A percentile compares a stretch with the other conserved stretches of the same genome.
Evolutionary conservation across 192 early-diverging fungal genomes (phyloP).

Genomic region (Entomortierella beljakovae): DNA sequence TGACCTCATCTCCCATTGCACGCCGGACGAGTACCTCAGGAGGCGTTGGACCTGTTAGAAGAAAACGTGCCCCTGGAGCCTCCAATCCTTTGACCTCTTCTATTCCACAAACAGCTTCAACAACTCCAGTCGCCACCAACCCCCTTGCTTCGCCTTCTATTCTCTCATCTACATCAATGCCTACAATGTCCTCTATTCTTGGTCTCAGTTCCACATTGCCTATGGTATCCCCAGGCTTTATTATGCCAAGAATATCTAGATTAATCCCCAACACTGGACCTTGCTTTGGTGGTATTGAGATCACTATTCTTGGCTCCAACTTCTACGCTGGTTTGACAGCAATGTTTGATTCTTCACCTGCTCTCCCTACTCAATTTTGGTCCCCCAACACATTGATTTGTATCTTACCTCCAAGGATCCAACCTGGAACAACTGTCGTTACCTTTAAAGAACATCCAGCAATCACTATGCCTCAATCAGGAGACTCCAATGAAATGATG

Average conservation of each 20-base stretch:
- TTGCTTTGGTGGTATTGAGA: conserved; percentile 84
- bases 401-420: conserved; percentile 79
- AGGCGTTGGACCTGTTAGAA: conserved; percentile 44
- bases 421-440: conserved; percentile 79
- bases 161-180: conserved; percentile 35
- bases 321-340: conserved; percentile 78
- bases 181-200: conserved; percentile 22
- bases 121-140: conserved; percentile 18
- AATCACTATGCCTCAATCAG: conserved; percentile 35
- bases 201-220: conserved; percentile 29
- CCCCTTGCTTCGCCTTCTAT: conserved; percentile 20
- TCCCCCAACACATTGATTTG: conserved; percentile 85
- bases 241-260: conserved; percentile 69
- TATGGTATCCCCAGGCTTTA: conserved; percentile 44
- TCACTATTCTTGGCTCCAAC: conserved; percentile 85
- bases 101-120: conserved; percentile 4
- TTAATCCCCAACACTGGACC: conserved; percentile 90
- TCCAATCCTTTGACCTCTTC: conserved; percentile 24
- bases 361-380: conserved; percentile 82
- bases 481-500: conserved; percentile 27
- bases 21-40: conserved; percentile 44
- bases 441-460: conserved; percentile 66
- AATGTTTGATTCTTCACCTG: conserved; percentile 82
- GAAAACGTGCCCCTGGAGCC: conserved; percentile 30
- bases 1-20: conserved; percentile 14